These are phyloP conservation scores for Aspergillus ochraceoroseus DNA, from an alignment of 2,329 filamentous ascomycete genomes.

Conservation along the genomic window DNA sequence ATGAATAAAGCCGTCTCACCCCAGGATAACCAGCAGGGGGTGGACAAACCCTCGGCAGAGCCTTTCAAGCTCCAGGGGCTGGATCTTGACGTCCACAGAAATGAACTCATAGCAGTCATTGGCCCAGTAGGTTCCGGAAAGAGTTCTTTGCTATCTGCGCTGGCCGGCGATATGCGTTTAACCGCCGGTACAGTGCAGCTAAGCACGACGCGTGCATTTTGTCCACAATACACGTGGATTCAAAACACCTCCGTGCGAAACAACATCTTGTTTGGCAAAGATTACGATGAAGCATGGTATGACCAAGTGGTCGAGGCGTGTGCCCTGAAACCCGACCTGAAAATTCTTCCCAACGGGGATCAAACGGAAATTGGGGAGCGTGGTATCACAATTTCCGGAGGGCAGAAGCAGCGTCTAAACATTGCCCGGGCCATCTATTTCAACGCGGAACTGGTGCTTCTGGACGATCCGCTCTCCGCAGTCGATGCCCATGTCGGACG, in stretches of 20 bases:
- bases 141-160: slow-evolving; percentile 76
- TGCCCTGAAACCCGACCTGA: slow-evolving; percentile 75
- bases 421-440: slow-evolving; percentile 76
- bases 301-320: slow-evolving; percentile 78
- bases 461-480: slow-evolving; percentile 60
- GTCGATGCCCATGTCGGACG: slow-evolving; percentile 56
- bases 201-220: slow-evolving; percentile 79
- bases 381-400: slow-evolving; percentile 90
- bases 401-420: slow-evolving; percentile 91
- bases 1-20: slow-evolving; percentile 51
- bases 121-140: slow-evolving; percentile 71
- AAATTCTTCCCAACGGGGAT: slow-evolving; percentile 89
- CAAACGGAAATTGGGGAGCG: slow-evolving; percentile 90
- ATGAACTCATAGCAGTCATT: slow-evolving; percentile 58
- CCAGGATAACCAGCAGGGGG: slow-evolving; percentile 17
- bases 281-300: slow-evolving; percentile 72
- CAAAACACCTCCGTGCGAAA: slow-evolving; percentile 83
- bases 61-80: slow-evolving; percentile 43
- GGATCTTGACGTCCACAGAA: slow-evolving; percentile 33
- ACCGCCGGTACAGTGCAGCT: slow-evolving; percentile 60
- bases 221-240: slow-evolving; percentile 96
- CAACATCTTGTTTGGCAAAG: slow-evolving; percentile 87
- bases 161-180: slow-evolving; percentile 81
- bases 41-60: slow-evolving; percentile 19
- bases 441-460: slow-evolving; percentile 57